A percentile compares a stretch with the other conserved stretches of the same genome.
phyloP scores from a whole-genome alignment of 768 basidiomycete species.

The Albatrellus ellisii region DNA sequence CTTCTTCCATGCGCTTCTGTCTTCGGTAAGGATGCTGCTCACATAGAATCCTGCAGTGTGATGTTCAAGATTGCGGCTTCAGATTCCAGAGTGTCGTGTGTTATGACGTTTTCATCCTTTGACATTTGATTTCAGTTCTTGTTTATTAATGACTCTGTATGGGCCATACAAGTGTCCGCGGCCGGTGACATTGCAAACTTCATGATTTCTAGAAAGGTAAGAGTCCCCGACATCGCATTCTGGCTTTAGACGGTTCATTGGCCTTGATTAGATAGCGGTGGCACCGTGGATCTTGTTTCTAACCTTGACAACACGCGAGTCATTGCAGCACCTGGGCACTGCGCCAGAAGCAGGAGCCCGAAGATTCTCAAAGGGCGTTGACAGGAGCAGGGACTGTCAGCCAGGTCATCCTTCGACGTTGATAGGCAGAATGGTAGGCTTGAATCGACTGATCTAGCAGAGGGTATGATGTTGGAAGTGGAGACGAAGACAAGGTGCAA shows the following conservation, averaged over 20 bases:
- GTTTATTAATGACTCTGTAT: too few relatives aligned
- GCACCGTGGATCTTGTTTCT: constrained; percentile 93
- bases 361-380: constrained; percentile 80
- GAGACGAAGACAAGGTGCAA: constrained; percentile 77
- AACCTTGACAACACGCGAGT: constrained; percentile 94
- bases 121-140: constrained; percentile 22
- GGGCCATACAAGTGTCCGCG: constrained; percentile 94
- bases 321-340: constrained; percentile 83
- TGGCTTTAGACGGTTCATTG: not conserved
- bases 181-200: constrained; percentile 94
- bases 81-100: constrained; percentile 91
- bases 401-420: constrained; percentile 85
- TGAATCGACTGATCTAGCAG: constrained; percentile 70
- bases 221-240: not conserved
- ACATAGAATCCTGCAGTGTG: not conserved
- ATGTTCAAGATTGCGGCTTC: not conserved
- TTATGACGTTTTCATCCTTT: constrained; percentile 91
- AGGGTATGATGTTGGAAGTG: constrained; percentile 73
- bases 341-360: constrained; percentile 77
- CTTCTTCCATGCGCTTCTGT: constrained; percentile 83
- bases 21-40: constrained; percentile 59
- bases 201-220: constrained; percentile 91
- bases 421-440: constrained; percentile 63
- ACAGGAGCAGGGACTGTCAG: constrained; percentile 88
- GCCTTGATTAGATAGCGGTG: constrained; percentile 60